These are phyloP conservation scores for Yarrowia sp. DNA, from an alignment of 805 yeast genomes.

Conservation along the genomic window DNA sequence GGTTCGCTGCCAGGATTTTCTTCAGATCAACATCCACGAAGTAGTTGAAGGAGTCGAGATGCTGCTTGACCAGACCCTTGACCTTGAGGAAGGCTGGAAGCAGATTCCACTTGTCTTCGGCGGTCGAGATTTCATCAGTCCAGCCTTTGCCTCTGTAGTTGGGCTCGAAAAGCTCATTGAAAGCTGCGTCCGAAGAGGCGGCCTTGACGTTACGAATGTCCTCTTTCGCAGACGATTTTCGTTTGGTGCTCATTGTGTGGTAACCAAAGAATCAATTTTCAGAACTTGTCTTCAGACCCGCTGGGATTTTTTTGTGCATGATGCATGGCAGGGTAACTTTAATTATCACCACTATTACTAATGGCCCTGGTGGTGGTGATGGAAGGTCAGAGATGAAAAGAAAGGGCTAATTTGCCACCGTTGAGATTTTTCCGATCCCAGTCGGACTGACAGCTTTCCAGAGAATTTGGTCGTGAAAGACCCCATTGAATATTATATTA, in stretches of 20 bases:
- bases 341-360: neutral
- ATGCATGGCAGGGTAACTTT: slow-evolving; percentile 18
- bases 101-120: slow-evolving; percentile 90
- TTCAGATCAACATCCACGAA: slow-evolving; percentile 91
- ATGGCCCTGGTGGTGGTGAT: neutral
- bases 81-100: slow-evolving; percentile 94
- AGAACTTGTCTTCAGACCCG: neutral
- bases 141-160: slow-evolving; percentile 79
- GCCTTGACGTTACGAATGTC: neutral
- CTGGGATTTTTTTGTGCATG: slow-evolving; percentile 18
- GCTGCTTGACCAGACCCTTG: slow-evolving; percentile 95
- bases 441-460: too few relatives aligned
- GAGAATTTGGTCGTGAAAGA: too few relatives aligned
- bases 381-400: neutral
- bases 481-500: too few relatives aligned
- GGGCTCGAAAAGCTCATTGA: slow-evolving; percentile 74
- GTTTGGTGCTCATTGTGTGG: slow-evolving; percentile 17
- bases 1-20: slow-evolving; percentile 89
- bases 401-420: neutral
- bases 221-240: slow-evolving; percentile 1
- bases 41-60: slow-evolving; percentile 95
- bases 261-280: neutral
- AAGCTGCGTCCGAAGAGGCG: slow-evolving; percentile 35
- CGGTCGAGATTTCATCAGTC: slow-evolving; percentile 84
- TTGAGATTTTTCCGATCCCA: too few relatives aligned